Evolutionary conservation across 2,329 filamentous ascomycete species (phyloP), one percentile per base, ranked within the genome.

Genomic region (Coniosporium tulheliwenetii): DNA sequence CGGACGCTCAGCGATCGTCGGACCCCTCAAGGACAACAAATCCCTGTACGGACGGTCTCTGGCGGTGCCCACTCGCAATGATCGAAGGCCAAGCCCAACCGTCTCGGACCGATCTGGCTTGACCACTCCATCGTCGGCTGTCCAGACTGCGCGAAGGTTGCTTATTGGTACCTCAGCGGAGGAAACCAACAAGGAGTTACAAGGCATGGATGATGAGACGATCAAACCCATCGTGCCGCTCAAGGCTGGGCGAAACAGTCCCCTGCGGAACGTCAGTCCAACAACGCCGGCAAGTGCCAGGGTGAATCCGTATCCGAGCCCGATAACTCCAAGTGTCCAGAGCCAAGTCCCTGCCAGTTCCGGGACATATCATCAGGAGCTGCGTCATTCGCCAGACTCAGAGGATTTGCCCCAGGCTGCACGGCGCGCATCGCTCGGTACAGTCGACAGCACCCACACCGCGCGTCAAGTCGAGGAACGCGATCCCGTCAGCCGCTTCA

Each of bases 1-100:
- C 54, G 82, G 82, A 26, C 73, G 81, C 47, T 69, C 70, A 35
- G 65, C 72, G 31, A 66, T 84, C 42, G 70, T 82, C 30, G 69
- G 70, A 36, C 77, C 80, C 3, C 70, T 84, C 32, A 70, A 66
- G 51, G 79, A 84, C 52, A 73, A 74, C 31, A 63, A 62, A 35
- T 61, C 65, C 43, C 70, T 37, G 15, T 8, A 37, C 14, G n/a
- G 69, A 10, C 60, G 70, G 43, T 73, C 76, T n/a, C 58, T 81
- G 35, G 69, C 61, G 44, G 63, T 80, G 41, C 69, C 71, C 12
- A 63, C 62, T 48, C 41, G 36, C 49, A 47, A 39, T 40, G 48
- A 48, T 50, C 44, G 52, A 48, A 54, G 52, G 48, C 42, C 46
- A 35, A 47, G 50, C 41, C 47, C 48, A 43, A 50, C 41, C 37